Conservation (phyloP, 495 filamentous ascomycete species). For the Penicillium cosmopolitanum region DNA sequence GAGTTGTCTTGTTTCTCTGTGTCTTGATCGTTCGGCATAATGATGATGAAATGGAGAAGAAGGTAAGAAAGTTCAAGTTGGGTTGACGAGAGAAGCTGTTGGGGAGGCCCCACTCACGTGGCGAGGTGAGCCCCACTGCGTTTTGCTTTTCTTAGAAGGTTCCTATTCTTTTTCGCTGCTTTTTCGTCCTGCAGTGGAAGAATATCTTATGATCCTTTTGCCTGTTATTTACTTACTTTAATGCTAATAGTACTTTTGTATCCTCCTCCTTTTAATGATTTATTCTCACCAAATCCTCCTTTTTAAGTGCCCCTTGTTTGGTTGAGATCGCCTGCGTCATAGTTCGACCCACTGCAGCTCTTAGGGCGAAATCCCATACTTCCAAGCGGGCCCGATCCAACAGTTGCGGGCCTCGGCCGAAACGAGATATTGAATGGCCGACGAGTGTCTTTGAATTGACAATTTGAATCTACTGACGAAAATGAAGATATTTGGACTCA, state of each 20-base stretch:
- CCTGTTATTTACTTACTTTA: too few relatives aligned
- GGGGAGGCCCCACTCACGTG: conserved; percentile 1
- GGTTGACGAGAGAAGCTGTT: conserved; percentile 4
- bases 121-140: conserved; percentile 24
- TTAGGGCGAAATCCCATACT: conserved; percentile 7
- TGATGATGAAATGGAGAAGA: background rate
- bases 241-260: too few relatives aligned
- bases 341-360: conserved; percentile 9
- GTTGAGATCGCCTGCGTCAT: conserved; percentile 8
- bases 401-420: background rate
- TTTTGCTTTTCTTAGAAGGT: background rate
- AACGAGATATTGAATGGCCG: background rate
- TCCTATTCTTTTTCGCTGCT: conserved; percentile 6
- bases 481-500: too few relatives aligned
- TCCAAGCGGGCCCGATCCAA: conserved; percentile 6
- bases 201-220: background rate
- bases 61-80: conserved; percentile 4
- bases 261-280: too few relatives aligned
- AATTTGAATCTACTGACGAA: too few relatives aligned
- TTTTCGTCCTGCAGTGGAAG: background rate
- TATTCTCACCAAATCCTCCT: background rate
- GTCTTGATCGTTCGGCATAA: conserved; percentile 35
- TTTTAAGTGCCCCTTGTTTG: background rate
- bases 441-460: background rate
- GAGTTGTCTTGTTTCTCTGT: background rate